Conservation (phyloP, 2,329 filamentous ascomycete genomes). For the Penicillium frequentans region DNA sequence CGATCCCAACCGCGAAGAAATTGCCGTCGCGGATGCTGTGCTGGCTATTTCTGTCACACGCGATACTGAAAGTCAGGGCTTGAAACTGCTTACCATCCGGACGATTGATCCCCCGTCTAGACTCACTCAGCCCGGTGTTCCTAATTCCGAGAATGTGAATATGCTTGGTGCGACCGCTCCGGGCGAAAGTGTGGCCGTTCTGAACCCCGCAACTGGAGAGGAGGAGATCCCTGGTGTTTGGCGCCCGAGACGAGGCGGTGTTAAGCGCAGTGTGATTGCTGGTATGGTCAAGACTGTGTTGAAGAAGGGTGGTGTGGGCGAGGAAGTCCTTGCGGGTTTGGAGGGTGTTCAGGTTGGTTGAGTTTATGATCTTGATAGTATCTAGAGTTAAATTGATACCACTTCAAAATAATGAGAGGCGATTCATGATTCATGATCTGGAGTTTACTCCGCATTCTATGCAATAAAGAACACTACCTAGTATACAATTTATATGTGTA, state of each 20-base stretch:
- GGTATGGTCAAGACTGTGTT: constrained; percentile 75
- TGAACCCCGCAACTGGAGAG: constrained; percentile 54
- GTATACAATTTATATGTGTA: background rate
- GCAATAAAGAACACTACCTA: background rate
- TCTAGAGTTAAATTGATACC: constrained; percentile 9
- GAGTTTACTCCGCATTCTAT: background rate
- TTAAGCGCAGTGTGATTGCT: constrained; percentile 71
- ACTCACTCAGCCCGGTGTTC: constrained; percentile 69
- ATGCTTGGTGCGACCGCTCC: constrained; percentile 43
- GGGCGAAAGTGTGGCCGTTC: constrained; percentile 43
- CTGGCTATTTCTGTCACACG: constrained; percentile 76
- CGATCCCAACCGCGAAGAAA: constrained; percentile 86
- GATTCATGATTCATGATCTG: constrained; percentile 14
- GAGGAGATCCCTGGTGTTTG: constrained; percentile 70
- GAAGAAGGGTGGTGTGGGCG: constrained; percentile 74
- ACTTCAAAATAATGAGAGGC: constrained; percentile 21
- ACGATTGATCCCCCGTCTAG: constrained; percentile 74
- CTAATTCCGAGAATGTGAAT: constrained; percentile 62
- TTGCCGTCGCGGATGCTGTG: constrained; percentile 87
- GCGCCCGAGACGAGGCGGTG: constrained; percentile 80
- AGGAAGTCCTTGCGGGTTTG: constrained; percentile 81
- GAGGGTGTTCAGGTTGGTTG: constrained; percentile 64
- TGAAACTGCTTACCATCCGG: constrained; percentile 67
- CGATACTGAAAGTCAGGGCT: constrained; percentile 36
- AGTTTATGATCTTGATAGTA: constrained; percentile 2